A percentile compares a stretch with the other conserved stretches of the same genome.
These are phyloP conservation scores for Hevea brasiliensis DNA, from an alignment of 345 rosid species.

Conservation along the genomic window DNA sequence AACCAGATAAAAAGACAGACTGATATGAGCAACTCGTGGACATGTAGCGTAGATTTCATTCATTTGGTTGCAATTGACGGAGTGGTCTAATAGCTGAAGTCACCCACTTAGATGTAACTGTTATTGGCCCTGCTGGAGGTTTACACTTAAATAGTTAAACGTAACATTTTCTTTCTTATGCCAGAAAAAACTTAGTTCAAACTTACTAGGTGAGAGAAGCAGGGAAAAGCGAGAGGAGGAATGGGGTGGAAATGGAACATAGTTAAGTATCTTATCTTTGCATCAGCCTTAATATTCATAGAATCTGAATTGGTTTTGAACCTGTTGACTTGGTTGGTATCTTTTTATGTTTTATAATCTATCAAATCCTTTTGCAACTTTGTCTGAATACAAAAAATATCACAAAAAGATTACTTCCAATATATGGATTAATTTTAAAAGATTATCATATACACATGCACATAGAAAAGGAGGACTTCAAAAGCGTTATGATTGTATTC, in stretches of 20 bases:
- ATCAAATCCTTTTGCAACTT: neutral
- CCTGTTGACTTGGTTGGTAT: too few relatives aligned
- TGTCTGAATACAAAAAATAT: neutral
- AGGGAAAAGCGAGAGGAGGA: neutral
- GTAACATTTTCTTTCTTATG: slow-evolving; percentile 7
- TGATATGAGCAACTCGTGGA: slow-evolving; percentile 32
- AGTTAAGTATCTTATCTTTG: neutral
- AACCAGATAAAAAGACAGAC: slow-evolving; percentile 67
- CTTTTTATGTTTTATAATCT: neutral
- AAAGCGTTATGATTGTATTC: too few relatives aligned
- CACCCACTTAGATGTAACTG: slow-evolving; percentile 16
- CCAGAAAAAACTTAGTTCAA: neutral
- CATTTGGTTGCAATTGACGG: slow-evolving; percentile 15
- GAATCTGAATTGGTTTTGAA: too few relatives aligned
- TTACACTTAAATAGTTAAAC: neutral
- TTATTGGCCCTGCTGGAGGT: slow-evolving; percentile 8
- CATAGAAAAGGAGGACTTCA: neutral
- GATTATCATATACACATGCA: neutral
- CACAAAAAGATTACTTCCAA: too few relatives aligned
- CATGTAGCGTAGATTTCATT: slow-evolving; percentile 15
- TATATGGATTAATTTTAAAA: too few relatives aligned
- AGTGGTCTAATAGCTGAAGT: neutral
- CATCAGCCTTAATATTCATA: neutral
- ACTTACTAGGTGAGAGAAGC: neutral
- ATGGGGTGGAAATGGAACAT: neutral